These are phyloP conservation scores for Silene uniflora DNA, from an alignment of 148 eudicot species.

Conservation along the genomic window DNA sequence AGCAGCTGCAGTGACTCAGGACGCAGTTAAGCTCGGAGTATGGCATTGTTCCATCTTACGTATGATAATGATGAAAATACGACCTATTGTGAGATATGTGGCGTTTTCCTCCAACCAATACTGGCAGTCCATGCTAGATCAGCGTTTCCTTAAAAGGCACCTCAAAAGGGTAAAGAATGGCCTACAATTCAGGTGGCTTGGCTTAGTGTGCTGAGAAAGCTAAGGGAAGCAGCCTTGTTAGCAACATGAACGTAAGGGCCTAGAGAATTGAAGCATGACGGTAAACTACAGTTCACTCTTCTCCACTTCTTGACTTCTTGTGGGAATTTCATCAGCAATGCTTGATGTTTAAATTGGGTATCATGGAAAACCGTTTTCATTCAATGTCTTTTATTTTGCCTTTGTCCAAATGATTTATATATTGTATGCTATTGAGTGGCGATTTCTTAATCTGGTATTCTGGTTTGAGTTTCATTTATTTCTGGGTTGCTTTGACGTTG, in stretches of 20 bases:
- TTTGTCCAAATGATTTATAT: constrained; percentile 16
- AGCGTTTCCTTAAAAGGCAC: constrained; percentile 22
- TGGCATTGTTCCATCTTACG: constrained; percentile 86
- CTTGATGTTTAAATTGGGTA: constrained; percentile 1
- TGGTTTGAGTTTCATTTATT: constrained; percentile 11
- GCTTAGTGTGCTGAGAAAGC: constrained; percentile 29
- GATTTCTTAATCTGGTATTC: constrained; percentile 11
- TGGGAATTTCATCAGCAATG: not conserved
- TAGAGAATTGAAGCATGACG: constrained; percentile 64
- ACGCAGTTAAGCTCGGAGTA: constrained; percentile 37
- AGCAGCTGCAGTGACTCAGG: constrained; percentile 32
- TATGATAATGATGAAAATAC: constrained; percentile 76
- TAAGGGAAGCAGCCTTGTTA: constrained; percentile 34
- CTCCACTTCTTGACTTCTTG: constrained; percentile 9
- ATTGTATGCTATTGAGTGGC: constrained; percentile 19
- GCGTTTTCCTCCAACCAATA: constrained; percentile 65
- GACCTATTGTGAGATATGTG: constrained; percentile 84
- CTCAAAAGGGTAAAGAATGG: constrained; percentile 22
- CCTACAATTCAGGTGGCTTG: constrained; percentile 3
- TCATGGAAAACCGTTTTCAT: constrained; percentile 13
- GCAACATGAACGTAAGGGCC: constrained; percentile 33
- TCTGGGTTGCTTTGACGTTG: not conserved
- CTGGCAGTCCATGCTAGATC: not conserved
- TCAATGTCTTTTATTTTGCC: not conserved
- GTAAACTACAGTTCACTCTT: constrained; percentile 19